These are phyloP conservation scores for Simmondsia chinensis DNA, from an alignment of 148 eudicot species.

Conservation along the genomic window DNA sequence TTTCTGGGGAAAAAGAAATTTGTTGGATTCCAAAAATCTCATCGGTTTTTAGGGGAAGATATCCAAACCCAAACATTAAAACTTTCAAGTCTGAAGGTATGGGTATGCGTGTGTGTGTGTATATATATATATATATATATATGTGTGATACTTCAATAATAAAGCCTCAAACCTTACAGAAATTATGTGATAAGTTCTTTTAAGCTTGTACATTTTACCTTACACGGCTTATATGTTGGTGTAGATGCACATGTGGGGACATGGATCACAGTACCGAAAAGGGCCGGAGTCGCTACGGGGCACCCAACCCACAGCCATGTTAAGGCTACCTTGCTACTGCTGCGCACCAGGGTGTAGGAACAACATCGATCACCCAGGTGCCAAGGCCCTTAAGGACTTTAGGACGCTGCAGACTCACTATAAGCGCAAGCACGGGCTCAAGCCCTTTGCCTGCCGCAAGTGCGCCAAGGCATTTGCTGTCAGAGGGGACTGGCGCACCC, in stretches of 20 bases:
- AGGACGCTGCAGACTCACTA: constrained; percentile 2
- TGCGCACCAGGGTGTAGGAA: constrained; percentile 5
- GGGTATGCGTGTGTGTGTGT: no score
- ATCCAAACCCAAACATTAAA: no score
- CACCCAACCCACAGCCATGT: constrained; percentile 4
- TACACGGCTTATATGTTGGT: background rate
- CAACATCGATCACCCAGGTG: constrained; percentile 7
- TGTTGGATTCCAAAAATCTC: no score
- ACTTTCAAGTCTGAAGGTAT: no score
- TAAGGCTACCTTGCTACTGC: constrained; percentile 5
- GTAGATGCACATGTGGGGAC: constrained; percentile 8
- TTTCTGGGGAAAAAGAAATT: no score
- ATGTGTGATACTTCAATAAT: no score
- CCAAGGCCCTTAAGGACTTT: constrained; percentile 1
- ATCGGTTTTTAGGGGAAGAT: no score
- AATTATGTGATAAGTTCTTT: no score
- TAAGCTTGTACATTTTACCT: no score
- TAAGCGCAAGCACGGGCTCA: constrained; percentile 7
- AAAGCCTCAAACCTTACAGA: no score
- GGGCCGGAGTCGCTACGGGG: constrained; percentile 2
- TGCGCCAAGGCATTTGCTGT: constrained; percentile 4
- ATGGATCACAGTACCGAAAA: constrained; percentile 8
- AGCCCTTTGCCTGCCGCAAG: constrained; percentile 3
- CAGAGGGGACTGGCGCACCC: constrained; percentile 3
- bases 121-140: no score